phyloP scores from a whole-genome alignment of 2,329 filamentous ascomycete genomes.

The Beauveria caledonica region DNA sequence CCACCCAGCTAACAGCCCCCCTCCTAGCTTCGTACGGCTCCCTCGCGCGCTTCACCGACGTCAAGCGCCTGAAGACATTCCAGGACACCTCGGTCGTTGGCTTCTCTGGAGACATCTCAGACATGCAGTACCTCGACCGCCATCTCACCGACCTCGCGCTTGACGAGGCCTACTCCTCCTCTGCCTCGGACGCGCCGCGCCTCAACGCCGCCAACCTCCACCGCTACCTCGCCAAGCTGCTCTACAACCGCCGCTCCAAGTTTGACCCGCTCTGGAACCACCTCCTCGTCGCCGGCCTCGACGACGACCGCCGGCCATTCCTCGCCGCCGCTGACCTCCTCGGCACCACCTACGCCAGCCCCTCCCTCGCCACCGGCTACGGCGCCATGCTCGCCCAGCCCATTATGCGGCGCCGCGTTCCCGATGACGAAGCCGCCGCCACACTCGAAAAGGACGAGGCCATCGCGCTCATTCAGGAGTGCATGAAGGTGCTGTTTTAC shows the following conservation, averaged over 20 bases:
- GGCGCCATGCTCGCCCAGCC: slow-evolving; percentile 89
- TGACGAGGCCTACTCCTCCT: slow-evolving; percentile 69
- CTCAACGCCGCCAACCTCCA: slow-evolving; percentile 92
- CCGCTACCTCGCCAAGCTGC: slow-evolving; percentile 90
- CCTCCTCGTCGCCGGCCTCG: slow-evolving; percentile 81
- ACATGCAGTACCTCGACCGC: slow-evolving; percentile 98
- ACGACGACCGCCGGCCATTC: slow-evolving; percentile 74
- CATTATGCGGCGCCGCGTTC: slow-evolving; percentile 74
- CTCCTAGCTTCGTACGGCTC: slow-evolving; percentile 86
- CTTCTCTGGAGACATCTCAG: slow-evolving; percentile 93
- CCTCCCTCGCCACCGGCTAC: slow-evolving; percentile 87
- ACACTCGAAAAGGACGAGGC: slow-evolving; percentile 70
- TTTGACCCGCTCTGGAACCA: slow-evolving; percentile 99
- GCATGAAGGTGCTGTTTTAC: slow-evolving; percentile 98
- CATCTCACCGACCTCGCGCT: slow-evolving; percentile 81
- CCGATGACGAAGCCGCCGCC: slow-evolving; percentile 71
- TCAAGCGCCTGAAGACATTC: slow-evolving; percentile 89
- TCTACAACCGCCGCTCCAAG: slow-evolving; percentile 90
- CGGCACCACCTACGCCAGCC: slow-evolving; percentile 82
- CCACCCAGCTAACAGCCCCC: not conserved
- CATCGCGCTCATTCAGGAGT: slow-evolving; percentile 74
- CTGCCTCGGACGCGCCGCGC: slow-evolving; percentile 21
- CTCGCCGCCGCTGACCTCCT: slow-evolving; percentile 85
- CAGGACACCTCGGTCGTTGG: slow-evolving; percentile 77
- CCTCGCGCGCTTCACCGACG: slow-evolving; percentile 89